phyloP scores from a whole-genome alignment of 2,329 filamentous ascomycete species.

The Xylaria sp. region DNA sequence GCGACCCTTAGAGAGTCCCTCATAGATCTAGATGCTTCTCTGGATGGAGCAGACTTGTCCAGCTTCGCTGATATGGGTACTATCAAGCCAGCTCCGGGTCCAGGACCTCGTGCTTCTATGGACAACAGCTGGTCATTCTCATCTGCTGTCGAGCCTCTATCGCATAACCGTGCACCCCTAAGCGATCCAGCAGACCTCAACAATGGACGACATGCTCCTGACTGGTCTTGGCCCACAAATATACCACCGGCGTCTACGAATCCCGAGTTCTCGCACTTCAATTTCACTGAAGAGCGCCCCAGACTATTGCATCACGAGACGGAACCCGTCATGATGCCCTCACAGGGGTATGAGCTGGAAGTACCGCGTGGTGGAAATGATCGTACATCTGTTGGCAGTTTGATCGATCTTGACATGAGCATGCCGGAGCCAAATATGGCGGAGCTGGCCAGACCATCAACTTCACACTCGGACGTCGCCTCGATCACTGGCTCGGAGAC shows the following conservation, averaged over 20 bases:
- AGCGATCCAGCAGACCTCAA: conserved; percentile 69
- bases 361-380: conserved; percentile 52
- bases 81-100: conserved; percentile 59
- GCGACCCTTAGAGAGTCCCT: conserved; percentile 69
- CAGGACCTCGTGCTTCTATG: conserved; percentile 56
- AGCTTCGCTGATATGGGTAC: conserved; percentile 71
- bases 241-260: conserved; percentile 64
- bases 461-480: conserved; percentile 68
- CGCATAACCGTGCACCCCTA: conserved; percentile 59
- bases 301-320: conserved; percentile 62
- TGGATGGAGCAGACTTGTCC: conserved; percentile 66
- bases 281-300: conserved; percentile 58
- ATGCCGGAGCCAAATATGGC: conserved; percentile 61
- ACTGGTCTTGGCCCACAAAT: conserved; percentile 70
- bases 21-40: conserved; percentile 72
- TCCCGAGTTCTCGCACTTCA: conserved; percentile 64
- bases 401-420: conserved; percentile 68
- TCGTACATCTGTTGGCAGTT: conserved; percentile 57
- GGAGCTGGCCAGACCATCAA: conserved; percentile 64
- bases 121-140: conserved; percentile 61
- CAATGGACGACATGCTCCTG: conserved; percentile 62
- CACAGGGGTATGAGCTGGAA: conserved; percentile 57
- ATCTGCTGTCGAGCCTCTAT: conserved; percentile 56
- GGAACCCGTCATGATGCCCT: conserved; percentile 58
- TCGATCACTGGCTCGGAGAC: conserved; percentile 68